These are phyloP conservation scores for Pseudotulostoma volvatum DNA, from an alignment of 495 filamentous ascomycete genomes.

Conservation along the genomic window DNA sequence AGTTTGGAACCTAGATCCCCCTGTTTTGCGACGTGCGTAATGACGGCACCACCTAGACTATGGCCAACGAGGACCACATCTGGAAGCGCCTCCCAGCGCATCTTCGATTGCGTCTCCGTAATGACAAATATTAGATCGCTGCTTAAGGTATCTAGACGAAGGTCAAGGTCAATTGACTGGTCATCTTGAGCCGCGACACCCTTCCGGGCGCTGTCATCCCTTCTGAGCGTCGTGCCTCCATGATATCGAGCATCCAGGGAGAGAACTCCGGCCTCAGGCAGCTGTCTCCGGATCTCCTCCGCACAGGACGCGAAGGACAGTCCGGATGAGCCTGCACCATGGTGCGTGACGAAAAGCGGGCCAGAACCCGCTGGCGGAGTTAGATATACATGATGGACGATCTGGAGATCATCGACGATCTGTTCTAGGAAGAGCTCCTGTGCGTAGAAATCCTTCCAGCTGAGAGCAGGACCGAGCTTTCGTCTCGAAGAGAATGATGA, in stretches of 20 bases:
- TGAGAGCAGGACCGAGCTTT: constrained; percentile 27
- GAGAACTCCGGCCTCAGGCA: constrained; percentile 71
- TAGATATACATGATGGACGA: constrained; percentile 74
- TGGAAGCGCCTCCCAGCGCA: constrained; percentile 59
- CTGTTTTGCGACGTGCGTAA: constrained; percentile 62
- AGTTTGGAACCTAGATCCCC: constrained; percentile 48
- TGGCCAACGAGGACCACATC: constrained; percentile 79
- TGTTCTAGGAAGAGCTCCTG: constrained; percentile 61
- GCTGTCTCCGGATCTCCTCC: constrained; percentile 53
- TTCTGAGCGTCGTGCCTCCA: constrained; percentile 51
- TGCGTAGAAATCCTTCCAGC: constrained; percentile 80
- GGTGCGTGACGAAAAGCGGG: constrained; percentile 78
- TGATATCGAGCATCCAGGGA: constrained; percentile 77
- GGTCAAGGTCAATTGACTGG: constrained; percentile 31
- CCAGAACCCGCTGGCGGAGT: constrained; percentile 40
- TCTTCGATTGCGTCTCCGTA: constrained; percentile 38
- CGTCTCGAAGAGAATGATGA: constrained; percentile 14
- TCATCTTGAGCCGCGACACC: constrained; percentile 14
- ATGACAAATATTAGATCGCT: constrained; percentile 58
- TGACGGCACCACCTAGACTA: constrained; percentile 86
- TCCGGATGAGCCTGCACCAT: constrained; percentile 79
- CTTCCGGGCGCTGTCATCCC: too few species aligned
- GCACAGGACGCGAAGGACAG: constrained; percentile 75
- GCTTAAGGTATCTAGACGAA: constrained; percentile 52
- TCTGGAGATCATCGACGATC: constrained; percentile 20